Evolutionary conservation across 805 yeast species (phyloP), one percentile per base, ranked within the genome.

Genomic region (Cyberlindnera xishuangbannaensis): DNA sequence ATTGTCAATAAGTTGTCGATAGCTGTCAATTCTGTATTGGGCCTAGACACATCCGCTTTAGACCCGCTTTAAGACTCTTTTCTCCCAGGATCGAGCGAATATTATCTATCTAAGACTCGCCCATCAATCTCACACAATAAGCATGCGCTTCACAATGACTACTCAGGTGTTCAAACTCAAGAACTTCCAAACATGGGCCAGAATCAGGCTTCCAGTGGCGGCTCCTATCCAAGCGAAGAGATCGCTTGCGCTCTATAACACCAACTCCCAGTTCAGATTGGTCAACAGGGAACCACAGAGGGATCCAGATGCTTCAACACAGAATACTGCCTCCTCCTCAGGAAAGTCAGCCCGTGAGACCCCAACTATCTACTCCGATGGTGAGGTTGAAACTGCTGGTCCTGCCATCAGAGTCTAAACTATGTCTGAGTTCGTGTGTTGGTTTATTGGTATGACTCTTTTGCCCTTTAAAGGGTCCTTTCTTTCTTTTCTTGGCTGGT

Each of bases 341-440:
- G 44, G 47, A 16, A 38, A 33, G 21, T 26, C 40, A 14, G 36
- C 39, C 15, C 34, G 27, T 16, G 39, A 39, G 29, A 39, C 48
- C 27, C 57, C 55, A 36, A 50, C 53, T 11, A 44, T 52, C 32
- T 52, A 48, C 37, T 49, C 55, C 19, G 57, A 51, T 20, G 56
- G 51, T 18, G 56, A 52, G 41, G 53, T 52, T 31, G 57, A 52
- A 36, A 52, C 56, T 24, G 56, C 53, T 17, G 53, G 53, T 33
- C 57, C 57, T 18, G 40, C 41, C 25, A 45, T 45, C 33, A 52
- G 56, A 36, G 43, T 50, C 27, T 50, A 9, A 15, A 10, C 8
- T 19, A 19, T 19, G 22, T 8, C 8, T 19, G 22, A 8, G 22
- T 19, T 8, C n/a, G n/a, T n/a, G n/a, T n/a, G n/a, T n/a, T n/a